Conservation (phyloP, 495 filamentous ascomycete species). For the Annulohypoxylon bovei region DNA sequence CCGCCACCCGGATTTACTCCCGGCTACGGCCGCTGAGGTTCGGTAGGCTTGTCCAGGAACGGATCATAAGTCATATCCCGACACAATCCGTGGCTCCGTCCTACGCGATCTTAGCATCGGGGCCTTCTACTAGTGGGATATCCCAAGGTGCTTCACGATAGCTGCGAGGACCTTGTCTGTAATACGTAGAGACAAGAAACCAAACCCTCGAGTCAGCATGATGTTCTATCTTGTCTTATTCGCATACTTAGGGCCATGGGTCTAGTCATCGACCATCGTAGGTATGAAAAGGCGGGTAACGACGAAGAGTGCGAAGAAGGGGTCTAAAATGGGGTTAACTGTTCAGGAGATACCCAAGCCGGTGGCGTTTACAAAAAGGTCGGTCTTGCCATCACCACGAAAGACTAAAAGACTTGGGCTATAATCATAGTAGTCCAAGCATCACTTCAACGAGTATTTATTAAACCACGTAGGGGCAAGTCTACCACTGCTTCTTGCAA, state of each 20-base stretch:
- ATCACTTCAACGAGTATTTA: not conserved
- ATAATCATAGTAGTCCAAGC: not conserved
- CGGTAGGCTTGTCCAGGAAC: not conserved
- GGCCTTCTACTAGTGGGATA: not conserved
- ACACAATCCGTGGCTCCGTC: not conserved
- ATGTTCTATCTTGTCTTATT: not conserved
- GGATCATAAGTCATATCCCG: not conserved
- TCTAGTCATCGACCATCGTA: not conserved
- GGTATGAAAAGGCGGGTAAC: not conserved
- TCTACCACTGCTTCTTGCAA: slow-evolving; percentile 4
- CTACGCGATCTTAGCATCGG: not conserved
- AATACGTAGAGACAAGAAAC: not conserved
- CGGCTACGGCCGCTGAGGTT: slow-evolving; percentile 43
- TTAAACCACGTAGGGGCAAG: slow-evolving; percentile 16
- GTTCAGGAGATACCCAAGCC: slow-evolving; percentile 6
- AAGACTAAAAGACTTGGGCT: not conserved
- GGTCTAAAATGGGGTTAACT: not conserved
- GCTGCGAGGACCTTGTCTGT: not conserved
- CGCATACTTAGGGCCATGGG: not conserved
- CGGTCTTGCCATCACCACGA: not conserved
- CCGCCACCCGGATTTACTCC: slow-evolving; percentile 63
- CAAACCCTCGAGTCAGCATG: not conserved
- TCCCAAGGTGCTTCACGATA: not conserved
- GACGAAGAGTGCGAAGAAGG: not conserved
- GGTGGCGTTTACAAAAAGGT: not conserved